Base-by-base conservation (phyloP, 2,329 filamentous ascomycete species). In the Paraconiothyrium sp. region DNA sequence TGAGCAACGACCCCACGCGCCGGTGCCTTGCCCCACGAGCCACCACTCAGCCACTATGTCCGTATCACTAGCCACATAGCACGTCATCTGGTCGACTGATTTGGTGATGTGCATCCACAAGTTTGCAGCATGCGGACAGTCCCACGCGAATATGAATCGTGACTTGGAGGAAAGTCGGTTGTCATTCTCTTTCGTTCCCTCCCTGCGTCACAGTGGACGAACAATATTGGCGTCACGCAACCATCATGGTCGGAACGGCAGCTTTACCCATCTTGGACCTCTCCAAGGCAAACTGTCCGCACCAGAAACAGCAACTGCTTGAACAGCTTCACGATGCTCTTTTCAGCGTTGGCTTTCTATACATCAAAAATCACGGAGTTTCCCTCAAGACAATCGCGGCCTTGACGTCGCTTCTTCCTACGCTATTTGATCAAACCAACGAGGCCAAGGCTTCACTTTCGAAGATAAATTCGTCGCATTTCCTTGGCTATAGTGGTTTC, bases 401-500 rank as follows among this genome's bases (percentile, higher is more conserved):
- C n/a, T 72, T 87, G 14, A 74, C 80, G 1, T 59, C 59, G n/a
- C 61, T 61, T 22, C 58, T 66, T 3, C 56, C 67, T 14, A 51
- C 56, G 14, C 58, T 69, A 4, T 64, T 64, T 48, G 59, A 64
- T 16, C 61, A 54, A 8, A 49, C 61, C 10, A 11, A 16, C 13
- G 30, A 50, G 22, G 34, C 54, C 5, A 68, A 70, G 37, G 51
- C 59, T n/a, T 16, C 43, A 6, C 54, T 67, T 8, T 59, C 64
- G 3, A 66, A 67, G n/a, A 2, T 63, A 30, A 84, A 87, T 30
- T 88, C 85, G 1, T 85, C 86, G 10, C 86, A 88, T 69, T 89
- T 89, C 59, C 76, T 89, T 2, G 87, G 87, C 0, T 89, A 88
- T 69, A 86, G 84, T 63, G 82, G 79, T 0, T 81, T 82, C 20